Percentiles rank a stretch among this genome's conserved stretches.
These are phyloP conservation scores for Verruconis gallopava DNA, from an alignment of 2,329 filamentous ascomycete species.

Conservation along the genomic window DNA sequence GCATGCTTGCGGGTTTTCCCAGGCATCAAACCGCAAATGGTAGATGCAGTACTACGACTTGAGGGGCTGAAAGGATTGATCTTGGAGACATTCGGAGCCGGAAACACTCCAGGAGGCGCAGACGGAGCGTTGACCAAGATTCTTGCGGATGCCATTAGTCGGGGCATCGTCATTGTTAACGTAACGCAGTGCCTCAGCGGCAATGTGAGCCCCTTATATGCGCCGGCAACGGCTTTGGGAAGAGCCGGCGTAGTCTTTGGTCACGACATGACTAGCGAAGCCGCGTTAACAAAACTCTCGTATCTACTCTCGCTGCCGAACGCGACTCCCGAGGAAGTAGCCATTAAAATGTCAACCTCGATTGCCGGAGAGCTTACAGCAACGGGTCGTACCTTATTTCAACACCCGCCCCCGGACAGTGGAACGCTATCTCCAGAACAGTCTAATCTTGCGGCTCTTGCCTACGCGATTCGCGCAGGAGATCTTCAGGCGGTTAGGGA, in stretches of 20 bases:
- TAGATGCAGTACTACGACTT: slow-evolving; percentile 67
- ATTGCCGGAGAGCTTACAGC: slow-evolving; percentile 80
- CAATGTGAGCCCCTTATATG: slow-evolving; percentile 28
- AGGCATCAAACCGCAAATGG: slow-evolving; percentile 85
- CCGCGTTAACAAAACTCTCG: slow-evolving; percentile 78
- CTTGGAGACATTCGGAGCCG: slow-evolving; percentile 85
- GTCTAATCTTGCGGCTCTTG: slow-evolving; percentile 60
- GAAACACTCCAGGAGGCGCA: slow-evolving; percentile 73
- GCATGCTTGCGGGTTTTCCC: slow-evolving; percentile 84
- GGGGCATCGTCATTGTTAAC: slow-evolving; percentile 78
- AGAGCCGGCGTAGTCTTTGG: slow-evolving; percentile 80
- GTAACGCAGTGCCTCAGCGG: slow-evolving; percentile 68
- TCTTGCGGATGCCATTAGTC: slow-evolving; percentile 60
- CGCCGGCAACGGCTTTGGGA: slow-evolving; percentile 51
- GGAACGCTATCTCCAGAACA: slow-evolving; percentile 42
- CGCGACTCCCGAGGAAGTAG: slow-evolving; percentile 52
- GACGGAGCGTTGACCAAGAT: slow-evolving; percentile 70
- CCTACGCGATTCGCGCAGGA: slow-evolving; percentile 65
- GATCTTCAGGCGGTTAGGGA: slow-evolving; percentile 53
- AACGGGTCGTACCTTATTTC: slow-evolving; percentile 57
- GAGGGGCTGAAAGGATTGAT: slow-evolving; percentile 71
- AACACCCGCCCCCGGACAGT: slow-evolving; percentile 42
- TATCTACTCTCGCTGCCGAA: slow-evolving; percentile 63
- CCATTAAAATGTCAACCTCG: slow-evolving; percentile 57
- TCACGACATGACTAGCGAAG: slow-evolving; percentile 79